Conservation (phyloP, 352 stramenopile genomes). For the Aphanomyces astaci region DNA sequence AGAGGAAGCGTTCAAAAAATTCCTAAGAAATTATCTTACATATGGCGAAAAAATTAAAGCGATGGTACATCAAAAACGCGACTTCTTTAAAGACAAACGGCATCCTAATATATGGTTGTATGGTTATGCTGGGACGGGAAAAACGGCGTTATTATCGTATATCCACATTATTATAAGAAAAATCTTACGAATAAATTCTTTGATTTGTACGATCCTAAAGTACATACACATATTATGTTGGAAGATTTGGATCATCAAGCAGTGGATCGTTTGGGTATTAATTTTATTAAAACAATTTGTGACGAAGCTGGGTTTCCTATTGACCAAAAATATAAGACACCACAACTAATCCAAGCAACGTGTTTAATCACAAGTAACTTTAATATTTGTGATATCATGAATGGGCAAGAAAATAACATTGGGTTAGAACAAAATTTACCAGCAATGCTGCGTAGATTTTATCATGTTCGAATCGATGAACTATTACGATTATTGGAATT, state of each 20-base stretch:
- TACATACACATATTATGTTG: neutral
- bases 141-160: neutral
- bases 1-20: no score
- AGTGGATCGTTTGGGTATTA: neutral
- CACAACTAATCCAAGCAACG: neutral
- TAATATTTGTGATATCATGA: neutral
- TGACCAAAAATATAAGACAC: conserved; percentile 16
- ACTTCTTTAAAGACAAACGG: neutral
- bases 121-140: neutral
- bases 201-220: neutral
- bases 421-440: neutral
- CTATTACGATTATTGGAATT: neutral
- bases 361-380: neutral
- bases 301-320: conserved; percentile 6
- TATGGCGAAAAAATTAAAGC: conserved; percentile 8
- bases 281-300: conserved; percentile 16
- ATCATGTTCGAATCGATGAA: neutral
- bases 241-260: conserved; percentile 5
- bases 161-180: neutral
- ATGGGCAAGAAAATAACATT: neutral
- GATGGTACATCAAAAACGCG: neutral
- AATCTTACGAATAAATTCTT: neutral
- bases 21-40: no score
- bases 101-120: conserved; percentile 2
- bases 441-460: neutral